A percentile compares a stretch with the other conserved stretches of the same genome.
Evolutionary conservation across 2,329 filamentous ascomycete species (phyloP).

Genomic region (Ceratocystis papillata): DNA sequence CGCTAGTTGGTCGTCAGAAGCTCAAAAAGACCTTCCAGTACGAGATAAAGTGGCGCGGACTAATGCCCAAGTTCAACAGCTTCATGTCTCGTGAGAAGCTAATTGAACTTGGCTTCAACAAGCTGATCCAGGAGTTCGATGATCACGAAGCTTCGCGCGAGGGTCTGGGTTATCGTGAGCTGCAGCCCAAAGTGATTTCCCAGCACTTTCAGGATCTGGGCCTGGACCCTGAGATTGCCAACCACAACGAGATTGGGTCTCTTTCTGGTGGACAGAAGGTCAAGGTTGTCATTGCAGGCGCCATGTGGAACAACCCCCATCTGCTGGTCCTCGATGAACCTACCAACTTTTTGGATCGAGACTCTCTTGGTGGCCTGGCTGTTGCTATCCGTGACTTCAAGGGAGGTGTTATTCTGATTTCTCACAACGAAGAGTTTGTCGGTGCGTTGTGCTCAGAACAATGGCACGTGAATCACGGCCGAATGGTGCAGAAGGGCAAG

Average conservation of each 20-base stretch:
- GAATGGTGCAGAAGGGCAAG: constrained; percentile 73
- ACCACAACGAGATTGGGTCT: constrained; percentile 96
- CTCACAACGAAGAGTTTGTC: constrained; percentile 98
- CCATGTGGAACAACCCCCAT: constrained; percentile 99
- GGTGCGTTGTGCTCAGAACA: constrained; percentile 92
- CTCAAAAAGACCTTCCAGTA: constrained; percentile 99
- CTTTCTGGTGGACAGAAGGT: constrained; percentile 96
- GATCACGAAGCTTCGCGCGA: constrained; percentile 98
- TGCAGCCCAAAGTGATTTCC: constrained; percentile 86
- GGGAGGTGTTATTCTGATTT: constrained; percentile 98
- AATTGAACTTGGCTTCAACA: constrained; percentile 72
- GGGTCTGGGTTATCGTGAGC: constrained; percentile 87
- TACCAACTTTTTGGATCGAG: constrained; percentile 97
- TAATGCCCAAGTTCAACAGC: constrained; percentile 86
- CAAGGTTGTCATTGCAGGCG: constrained; percentile 92
- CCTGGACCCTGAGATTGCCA: constrained; percentile 92
- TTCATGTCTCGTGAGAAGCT: constrained; percentile 91
- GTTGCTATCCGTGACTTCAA: constrained; percentile 97
- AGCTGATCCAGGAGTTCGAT: constrained; percentile 94
- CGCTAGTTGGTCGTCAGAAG: constrained; percentile 91
- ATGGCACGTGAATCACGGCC: constrained; percentile 84
- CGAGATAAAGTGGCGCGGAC: constrained; percentile 85
- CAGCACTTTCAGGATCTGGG: constrained; percentile 98
- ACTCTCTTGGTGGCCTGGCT: constrained; percentile 92
- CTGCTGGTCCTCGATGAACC: constrained; percentile 95